Evolutionary conservation across 2,329 filamentous ascomycete genomes (phyloP).

Genomic region (Trichophyton benhamiae): DNA sequence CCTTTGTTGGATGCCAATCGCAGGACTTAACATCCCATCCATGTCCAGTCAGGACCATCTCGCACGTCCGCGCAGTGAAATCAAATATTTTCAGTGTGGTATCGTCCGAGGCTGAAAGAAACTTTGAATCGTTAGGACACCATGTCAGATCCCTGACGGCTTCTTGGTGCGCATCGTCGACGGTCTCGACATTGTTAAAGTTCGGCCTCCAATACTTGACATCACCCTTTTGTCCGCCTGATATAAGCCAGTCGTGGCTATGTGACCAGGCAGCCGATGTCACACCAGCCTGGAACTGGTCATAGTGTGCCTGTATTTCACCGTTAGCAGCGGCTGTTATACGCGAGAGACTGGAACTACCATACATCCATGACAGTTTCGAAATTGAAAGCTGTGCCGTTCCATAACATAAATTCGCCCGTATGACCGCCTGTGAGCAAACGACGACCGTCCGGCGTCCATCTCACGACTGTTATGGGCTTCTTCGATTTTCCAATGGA

Average conservation of each 20-base stretch:
- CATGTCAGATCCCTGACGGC: slow-evolving; percentile 86
- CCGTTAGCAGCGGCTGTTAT: background rate
- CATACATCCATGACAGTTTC: slow-evolving; percentile 87
- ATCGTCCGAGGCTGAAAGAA: slow-evolving; percentile 91
- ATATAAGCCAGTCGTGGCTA: slow-evolving; percentile 92
- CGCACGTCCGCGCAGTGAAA: slow-evolving; percentile 74
- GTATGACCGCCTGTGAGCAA: slow-evolving; percentile 89
- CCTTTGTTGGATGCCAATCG: slow-evolving; percentile 95
- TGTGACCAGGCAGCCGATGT: slow-evolving; percentile 59
- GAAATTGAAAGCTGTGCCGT: slow-evolving; percentile 97
- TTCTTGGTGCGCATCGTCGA: slow-evolving; percentile 72
- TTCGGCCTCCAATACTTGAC: slow-evolving; percentile 99
- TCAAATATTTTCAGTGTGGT: slow-evolving; percentile 91
- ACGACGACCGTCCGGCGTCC: slow-evolving; percentile 90
- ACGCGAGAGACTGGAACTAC: background rate
- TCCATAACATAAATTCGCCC: slow-evolving; percentile 97
- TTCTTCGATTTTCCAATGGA: slow-evolving; percentile 97
- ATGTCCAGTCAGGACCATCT: slow-evolving; percentile 78
- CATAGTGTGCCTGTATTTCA: slow-evolving; percentile 56
- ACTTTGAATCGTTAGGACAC: slow-evolving; percentile 86
- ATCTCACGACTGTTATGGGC: slow-evolving; percentile 89
- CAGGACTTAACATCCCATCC: slow-evolving; percentile 96
- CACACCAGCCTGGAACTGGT: slow-evolving; percentile 34
- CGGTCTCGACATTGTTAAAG: slow-evolving; percentile 95
- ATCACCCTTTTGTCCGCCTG: slow-evolving; percentile 84